These are phyloP conservation scores for Penicillium frequentans DNA, from an alignment of 2,329 filamentous ascomycete genomes.

Conservation along the genomic window DNA sequence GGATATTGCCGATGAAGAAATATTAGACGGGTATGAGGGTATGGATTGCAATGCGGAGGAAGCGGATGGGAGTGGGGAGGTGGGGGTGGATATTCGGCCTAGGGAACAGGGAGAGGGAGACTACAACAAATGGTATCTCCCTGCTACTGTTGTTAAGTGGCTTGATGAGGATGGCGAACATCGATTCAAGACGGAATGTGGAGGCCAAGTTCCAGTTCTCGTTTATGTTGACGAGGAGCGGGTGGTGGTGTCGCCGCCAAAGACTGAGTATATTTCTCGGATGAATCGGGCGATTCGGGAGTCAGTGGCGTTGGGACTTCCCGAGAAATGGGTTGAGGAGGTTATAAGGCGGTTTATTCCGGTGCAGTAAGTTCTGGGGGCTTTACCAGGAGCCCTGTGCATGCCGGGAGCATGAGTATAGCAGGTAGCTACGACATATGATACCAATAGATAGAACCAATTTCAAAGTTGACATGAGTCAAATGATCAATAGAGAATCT, in stretches of 20 bases:
- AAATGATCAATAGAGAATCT: neutral
- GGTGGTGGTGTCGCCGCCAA: conserved; percentile 32
- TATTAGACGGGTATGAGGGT: conserved; percentile 43
- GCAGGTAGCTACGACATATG: neutral
- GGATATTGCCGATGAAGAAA: conserved; percentile 34
- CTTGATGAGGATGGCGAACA: conserved; percentile 23
- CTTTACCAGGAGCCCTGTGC: neutral
- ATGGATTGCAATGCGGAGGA: conserved; percentile 25
- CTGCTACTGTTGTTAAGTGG: conserved; percentile 32
- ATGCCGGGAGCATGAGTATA: neutral
- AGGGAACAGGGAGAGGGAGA: conserved; percentile 32
- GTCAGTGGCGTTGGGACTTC: conserved; percentile 36
- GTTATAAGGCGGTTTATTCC: conserved; percentile 43
- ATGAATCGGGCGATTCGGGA: conserved; percentile 47
- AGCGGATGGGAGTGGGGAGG: neutral
- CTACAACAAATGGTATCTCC: conserved; percentile 42
- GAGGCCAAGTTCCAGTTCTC: conserved; percentile 27
- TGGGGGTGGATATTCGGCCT: conserved; percentile 24
- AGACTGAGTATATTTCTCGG: conserved; percentile 40
- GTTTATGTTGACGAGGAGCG: conserved; percentile 46
- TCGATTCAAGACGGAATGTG: conserved; percentile 1
- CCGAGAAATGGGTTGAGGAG: conserved; percentile 34
- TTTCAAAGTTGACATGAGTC: neutral
- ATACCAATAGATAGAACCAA: neutral
- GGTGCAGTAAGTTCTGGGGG: conserved; percentile 2